Evolutionary conservation across 2,329 filamentous ascomycete species (phyloP).

Genomic region (Graphium sp.): DNA sequence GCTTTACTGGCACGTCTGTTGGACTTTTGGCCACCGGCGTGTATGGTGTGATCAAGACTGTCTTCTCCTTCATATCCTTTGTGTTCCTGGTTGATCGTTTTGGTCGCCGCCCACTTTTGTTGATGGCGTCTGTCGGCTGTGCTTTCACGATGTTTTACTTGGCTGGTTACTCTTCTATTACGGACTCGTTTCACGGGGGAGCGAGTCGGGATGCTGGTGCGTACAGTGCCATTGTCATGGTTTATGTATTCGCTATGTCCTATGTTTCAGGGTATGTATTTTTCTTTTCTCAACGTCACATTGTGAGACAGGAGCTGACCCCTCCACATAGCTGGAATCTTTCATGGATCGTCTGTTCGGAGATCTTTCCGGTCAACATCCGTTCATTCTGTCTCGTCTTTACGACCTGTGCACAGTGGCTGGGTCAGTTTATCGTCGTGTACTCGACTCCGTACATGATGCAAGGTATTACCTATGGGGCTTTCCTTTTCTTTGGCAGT

Average conservation of each 20-base stretch:
- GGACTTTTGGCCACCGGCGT: conserved; percentile 49
- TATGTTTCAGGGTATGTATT: too few relatives aligned
- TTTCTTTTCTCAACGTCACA: conserved; percentile 23
- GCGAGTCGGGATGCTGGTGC: too few relatives aligned
- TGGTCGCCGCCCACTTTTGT: conserved; percentile 19
- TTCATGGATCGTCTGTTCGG: conserved; percentile 7
- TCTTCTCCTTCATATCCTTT: conserved; percentile 17
- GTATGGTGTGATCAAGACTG: conserved; percentile 61
- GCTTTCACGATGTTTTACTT: conserved; percentile 16
- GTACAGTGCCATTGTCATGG: too few relatives aligned
- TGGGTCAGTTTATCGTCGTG: conserved; percentile 13
- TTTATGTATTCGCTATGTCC: too few relatives aligned
- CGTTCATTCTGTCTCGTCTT: conserved; percentile 12
- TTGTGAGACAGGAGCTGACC: neutral
- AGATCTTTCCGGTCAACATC: conserved; percentile 12
- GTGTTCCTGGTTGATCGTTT: conserved; percentile 29
- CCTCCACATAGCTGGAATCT: neutral
- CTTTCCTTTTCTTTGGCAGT: conserved; percentile 3
- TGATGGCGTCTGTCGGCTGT: conserved; percentile 10
- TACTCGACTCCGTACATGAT: conserved; percentile 14
- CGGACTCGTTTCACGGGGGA: too few relatives aligned
- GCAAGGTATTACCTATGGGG: conserved; percentile 2
- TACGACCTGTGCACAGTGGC: conserved; percentile 13
- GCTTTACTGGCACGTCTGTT: conserved; percentile 24
- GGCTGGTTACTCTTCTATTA: conserved; percentile 10